These are phyloP conservation scores for Aspergillus mulundensis DNA, from an alignment of 495 filamentous ascomycete species.

Conservation along the genomic window DNA sequence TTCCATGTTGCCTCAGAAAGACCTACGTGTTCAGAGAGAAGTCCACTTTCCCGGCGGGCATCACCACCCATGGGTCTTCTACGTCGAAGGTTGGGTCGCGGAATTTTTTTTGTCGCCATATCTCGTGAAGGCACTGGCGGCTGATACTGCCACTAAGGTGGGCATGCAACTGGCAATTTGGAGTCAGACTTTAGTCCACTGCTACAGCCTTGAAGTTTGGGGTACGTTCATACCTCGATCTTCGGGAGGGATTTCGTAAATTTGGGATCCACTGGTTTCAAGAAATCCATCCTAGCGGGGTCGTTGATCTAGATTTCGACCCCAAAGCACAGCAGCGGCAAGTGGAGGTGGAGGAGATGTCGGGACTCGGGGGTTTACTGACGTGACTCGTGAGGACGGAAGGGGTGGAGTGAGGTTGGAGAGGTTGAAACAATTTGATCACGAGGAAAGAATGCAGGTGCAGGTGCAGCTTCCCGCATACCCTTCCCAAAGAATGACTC, in stretches of 20 bases:
- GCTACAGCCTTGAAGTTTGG: neutral
- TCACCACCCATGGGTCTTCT: slow-evolving; percentile 63
- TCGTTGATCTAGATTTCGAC: neutral
- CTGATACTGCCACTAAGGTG: slow-evolving; percentile 81
- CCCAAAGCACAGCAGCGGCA: slow-evolving; percentile 5
- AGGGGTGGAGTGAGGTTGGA: slow-evolving; percentile 26
- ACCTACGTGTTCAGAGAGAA: slow-evolving; percentile 66
- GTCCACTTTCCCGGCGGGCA: slow-evolving; percentile 65
- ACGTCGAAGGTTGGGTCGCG: slow-evolving; percentile 45
- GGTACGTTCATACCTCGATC: slow-evolving; percentile 30
- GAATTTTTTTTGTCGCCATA: slow-evolving; percentile 61
- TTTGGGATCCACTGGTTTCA: slow-evolving; percentile 24
- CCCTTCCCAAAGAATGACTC: no score
- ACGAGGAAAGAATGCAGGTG: slow-evolving; percentile 21
- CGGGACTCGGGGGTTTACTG: no score
- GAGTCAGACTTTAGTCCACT: neutral
- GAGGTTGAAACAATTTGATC: slow-evolving; percentile 16
- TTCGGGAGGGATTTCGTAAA: slow-evolving; percentile 39
- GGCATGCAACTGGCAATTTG: slow-evolving; percentile 77
- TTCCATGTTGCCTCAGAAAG: neutral
- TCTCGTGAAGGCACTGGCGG: slow-evolving; percentile 66
- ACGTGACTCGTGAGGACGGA: slow-evolving; percentile 17
- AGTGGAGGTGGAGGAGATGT: slow-evolving; percentile 16
- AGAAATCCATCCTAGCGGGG: slow-evolving; percentile 19
- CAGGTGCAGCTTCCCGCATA: neutral